Conservation (phyloP, 164 flowering plant genomes). For the Annona squamosa region DNA sequence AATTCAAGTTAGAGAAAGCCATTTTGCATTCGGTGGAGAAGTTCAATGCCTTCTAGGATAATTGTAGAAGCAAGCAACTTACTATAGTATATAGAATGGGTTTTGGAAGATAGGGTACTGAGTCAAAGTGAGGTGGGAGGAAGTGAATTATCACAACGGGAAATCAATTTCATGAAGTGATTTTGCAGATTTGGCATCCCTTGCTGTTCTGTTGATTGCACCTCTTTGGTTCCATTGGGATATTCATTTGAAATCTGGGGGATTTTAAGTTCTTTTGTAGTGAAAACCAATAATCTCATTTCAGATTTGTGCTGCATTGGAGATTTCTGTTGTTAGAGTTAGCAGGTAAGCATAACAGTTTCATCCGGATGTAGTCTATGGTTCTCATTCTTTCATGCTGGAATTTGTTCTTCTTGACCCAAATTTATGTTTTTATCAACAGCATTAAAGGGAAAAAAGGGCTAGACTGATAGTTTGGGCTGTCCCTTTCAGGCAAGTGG, state of each 20-base stretch:
- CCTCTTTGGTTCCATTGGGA: too few species aligned
- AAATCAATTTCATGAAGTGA: too few species aligned
- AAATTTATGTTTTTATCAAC: not conserved
- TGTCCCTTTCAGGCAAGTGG: slow-evolving; percentile 31
- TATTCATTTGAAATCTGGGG: not conserved
- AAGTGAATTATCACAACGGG: too few species aligned
- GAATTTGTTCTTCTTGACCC: not conserved
- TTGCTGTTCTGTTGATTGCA: too few species aligned
- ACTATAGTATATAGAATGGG: too few species aligned
- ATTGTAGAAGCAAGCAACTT: too few species aligned
- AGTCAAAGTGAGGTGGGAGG: too few species aligned
- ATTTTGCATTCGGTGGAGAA: too few species aligned
- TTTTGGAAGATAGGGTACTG: too few species aligned
- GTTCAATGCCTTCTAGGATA: too few species aligned
- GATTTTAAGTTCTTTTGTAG: not conserved
- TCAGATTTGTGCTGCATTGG: not conserved
- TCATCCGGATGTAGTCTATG: not conserved
- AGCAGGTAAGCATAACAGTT: not conserved
- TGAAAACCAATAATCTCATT: not conserved
- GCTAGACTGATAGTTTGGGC: not conserved
- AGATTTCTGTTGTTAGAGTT: not conserved
- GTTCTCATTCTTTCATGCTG: not conserved
- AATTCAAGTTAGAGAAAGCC: too few species aligned
- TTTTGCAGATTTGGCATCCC: too few species aligned
- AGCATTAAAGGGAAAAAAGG: not conserved